Evolutionary conservation across 2,329 filamentous ascomycete genomes (phyloP), one percentile per base, ranked within the genome.

Genomic region (Aureobasidium sp.): DNA sequence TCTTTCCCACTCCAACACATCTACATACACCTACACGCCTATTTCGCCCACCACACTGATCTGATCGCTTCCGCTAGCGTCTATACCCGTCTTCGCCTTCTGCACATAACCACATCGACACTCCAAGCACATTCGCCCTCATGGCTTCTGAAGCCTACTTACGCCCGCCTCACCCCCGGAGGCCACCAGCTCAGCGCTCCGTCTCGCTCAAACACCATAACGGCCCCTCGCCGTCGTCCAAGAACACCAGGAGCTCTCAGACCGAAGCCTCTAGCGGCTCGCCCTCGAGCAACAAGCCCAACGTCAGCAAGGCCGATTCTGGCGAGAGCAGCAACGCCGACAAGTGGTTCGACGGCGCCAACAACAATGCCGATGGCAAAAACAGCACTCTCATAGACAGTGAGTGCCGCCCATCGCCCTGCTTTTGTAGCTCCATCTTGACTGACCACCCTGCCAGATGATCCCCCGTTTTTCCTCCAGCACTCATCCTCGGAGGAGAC

Each of bases 311-410:
- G 65, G 67, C 73, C 61, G 79, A 77, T 64, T 80, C 79, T 0
- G 77, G 77, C 17, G 79, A 80, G 68, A 80, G 78, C 69, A 80
- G 79, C 66, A 79, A 80, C 65, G 78, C 77, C 2, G 78, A 79
- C 22, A 75, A 75, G 51, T 82, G 80, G 80, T 82, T 82, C 57
- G 78, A 81, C 51, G 75, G 73, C 45, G 78, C 76, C 41, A 82
- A 82, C 72, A 79, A 79, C 68, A 74, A 78, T 36, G 75, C 77
- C 15, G 68, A 68, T 20, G 74, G 74, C 55, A 70, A 71, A 61
- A 72, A 69, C 58, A 71, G 70, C 63, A 71, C 69, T 60, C 63
- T 77, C 52, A 68, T 71, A 57, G 78, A 80, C 67, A 77, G 78
- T 74, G 68, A 73, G 70, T 64, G 31, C 31, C 31, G 31, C 31